Percentiles rank a stretch among this genome's conserved stretches.
Evolutionary conservation across 2,329 filamentous ascomycete genomes (phyloP).

Genomic region (Fusarium sp.): DNA sequence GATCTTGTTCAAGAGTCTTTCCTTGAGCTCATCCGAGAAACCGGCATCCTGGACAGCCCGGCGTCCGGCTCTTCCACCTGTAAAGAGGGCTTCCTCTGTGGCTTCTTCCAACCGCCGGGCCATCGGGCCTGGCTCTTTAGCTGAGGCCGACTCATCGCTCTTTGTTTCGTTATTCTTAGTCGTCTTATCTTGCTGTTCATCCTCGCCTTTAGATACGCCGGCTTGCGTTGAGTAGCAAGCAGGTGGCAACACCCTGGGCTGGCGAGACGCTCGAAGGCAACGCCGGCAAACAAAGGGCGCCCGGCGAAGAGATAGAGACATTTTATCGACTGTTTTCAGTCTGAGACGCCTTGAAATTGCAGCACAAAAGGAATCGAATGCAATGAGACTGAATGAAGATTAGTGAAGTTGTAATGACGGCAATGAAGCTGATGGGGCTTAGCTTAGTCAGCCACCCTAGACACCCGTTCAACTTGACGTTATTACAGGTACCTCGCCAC

Average conservation of each 20-base stretch:
- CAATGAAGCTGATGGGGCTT: constrained; percentile 16
- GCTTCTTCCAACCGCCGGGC: constrained; percentile 72
- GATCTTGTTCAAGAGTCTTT: constrained; percentile 70
- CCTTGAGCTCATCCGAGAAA: constrained; percentile 75
- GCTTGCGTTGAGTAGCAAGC: constrained; percentile 41
- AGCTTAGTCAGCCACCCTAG: constrained; percentile 39
- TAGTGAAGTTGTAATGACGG: constrained; percentile 25
- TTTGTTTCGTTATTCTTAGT: neutral
- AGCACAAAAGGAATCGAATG: neutral
- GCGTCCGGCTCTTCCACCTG: constrained; percentile 71
- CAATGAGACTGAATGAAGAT: neutral
- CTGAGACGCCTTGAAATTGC: no score
- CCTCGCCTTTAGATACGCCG: constrained; percentile 11
- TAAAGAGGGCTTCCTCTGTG: constrained; percentile 73
- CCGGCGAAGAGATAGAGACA: constrained; percentile 17
- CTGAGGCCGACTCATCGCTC: neutral
- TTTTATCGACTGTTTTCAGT: neutral
- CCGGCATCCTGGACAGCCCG: constrained; percentile 73
- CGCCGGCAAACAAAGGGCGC: constrained; percentile 37
- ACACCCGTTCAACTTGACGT: neutral
- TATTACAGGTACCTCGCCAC: constrained; percentile 5
- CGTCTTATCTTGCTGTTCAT: constrained; percentile 7
- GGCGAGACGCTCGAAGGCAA: constrained; percentile 38
- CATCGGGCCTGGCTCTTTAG: constrained; percentile 62
- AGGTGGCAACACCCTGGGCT: constrained; percentile 5